These are phyloP conservation scores for Penicillium sp. DNA, from an alignment of 2,329 filamentous ascomycete genomes.

Conservation along the genomic window DNA sequence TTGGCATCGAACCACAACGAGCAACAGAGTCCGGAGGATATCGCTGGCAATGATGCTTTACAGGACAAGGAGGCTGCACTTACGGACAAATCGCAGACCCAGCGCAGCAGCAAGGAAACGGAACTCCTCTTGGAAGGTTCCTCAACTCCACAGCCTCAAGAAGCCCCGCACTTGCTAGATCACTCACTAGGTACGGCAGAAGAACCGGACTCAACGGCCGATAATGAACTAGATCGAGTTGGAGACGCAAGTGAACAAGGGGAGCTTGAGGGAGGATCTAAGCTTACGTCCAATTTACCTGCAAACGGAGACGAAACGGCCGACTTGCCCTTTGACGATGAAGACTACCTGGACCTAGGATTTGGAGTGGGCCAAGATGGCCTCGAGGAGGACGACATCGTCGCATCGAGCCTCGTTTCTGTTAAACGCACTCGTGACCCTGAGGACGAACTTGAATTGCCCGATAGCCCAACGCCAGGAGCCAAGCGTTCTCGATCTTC, in stretches of 20 bases:
- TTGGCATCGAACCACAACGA: slow-evolving; percentile 19
- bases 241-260: slow-evolving; percentile 21
- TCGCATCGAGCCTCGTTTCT: slow-evolving; percentile 29
- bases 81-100: slow-evolving; percentile 19
- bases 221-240: slow-evolving; percentile 18
- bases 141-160: slow-evolving; percentile 19
- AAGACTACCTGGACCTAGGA: slow-evolving; percentile 46
- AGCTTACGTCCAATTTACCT: slow-evolving; percentile 19
- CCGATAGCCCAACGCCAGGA: slow-evolving; percentile 41
- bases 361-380: slow-evolving; percentile 29
- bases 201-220: slow-evolving; percentile 28
- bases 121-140: slow-evolving; percentile 25
- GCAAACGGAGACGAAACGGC: slow-evolving; percentile 25
- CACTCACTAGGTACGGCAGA: slow-evolving; percentile 40
- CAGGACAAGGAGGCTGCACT: slow-evolving; percentile 21
- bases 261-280: slow-evolving; percentile 25
- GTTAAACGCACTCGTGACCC: slow-evolving; percentile 42
- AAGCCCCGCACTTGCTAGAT: slow-evolving; percentile 29
- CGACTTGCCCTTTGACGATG: slow-evolving; percentile 33
- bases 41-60: slow-evolving; percentile 17
- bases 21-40: slow-evolving; percentile 18
- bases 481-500: slow-evolving; percentile 59
- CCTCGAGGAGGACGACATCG: slow-evolving; percentile 29
- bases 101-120: slow-evolving; percentile 26
- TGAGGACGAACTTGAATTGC: slow-evolving; percentile 40